These are phyloP conservation scores for Cucumis hystrix DNA, from an alignment of 306 rosid genomes.

Conservation along the genomic window DNA sequence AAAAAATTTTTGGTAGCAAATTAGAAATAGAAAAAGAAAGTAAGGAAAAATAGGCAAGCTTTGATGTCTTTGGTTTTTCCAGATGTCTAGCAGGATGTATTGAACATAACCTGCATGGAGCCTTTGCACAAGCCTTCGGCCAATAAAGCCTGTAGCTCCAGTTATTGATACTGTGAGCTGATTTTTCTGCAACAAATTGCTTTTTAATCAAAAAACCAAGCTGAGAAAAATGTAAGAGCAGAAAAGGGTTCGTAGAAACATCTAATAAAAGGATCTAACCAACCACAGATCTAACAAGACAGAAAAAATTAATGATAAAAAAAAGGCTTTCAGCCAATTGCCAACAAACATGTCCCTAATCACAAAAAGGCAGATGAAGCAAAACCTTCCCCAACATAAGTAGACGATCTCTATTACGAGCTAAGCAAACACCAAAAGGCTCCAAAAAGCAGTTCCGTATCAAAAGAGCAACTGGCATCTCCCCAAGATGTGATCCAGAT, in stretches of 20 bases:
- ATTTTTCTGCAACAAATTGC: constrained; percentile 35
- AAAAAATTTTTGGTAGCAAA: neutral
- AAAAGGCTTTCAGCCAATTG: neutral
- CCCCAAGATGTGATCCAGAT: neutral
- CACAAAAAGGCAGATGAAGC: neutral
- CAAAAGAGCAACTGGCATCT: neutral
- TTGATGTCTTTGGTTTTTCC: neutral
- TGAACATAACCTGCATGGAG: constrained; percentile 58
- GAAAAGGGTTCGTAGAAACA: neutral
- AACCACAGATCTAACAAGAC: neutral
- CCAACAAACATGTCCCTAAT: neutral
- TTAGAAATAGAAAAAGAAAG: neutral
- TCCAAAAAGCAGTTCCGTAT: neutral
- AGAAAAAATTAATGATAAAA: too few species aligned
- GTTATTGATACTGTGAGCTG: constrained; percentile 70
- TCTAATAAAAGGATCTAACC: neutral
- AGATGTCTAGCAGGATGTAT: neutral
- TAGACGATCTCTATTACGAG: neutral
- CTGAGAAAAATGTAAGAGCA: neutral
- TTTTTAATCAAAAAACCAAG: neutral
- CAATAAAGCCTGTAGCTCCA: constrained; percentile 95
- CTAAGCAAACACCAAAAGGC: neutral
- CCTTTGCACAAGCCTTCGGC: constrained; percentile 82
- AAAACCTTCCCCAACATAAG: neutral
- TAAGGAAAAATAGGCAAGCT: neutral